These are phyloP conservation scores for Eimeria falciformis DNA, from an alignment of 169 alveolate genomes.

Conservation along the genomic window DNA sequence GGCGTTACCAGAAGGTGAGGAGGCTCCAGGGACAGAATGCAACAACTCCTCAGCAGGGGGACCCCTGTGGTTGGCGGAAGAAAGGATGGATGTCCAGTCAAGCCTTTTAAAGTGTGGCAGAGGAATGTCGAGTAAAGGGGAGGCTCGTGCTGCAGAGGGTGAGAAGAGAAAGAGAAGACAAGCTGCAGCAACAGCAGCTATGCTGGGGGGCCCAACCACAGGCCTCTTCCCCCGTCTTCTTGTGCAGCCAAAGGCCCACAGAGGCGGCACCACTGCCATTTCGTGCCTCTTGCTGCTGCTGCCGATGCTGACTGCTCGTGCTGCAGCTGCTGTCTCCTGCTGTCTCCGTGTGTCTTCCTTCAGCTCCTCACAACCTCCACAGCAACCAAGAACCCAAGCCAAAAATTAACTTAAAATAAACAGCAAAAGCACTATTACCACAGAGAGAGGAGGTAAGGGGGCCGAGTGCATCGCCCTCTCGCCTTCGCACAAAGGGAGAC, in stretches of 20 bases:
- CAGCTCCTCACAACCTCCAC: not conserved
- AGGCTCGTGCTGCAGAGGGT: no score
- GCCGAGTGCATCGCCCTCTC: not conserved
- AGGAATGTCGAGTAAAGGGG: no score
- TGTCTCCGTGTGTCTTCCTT: not conserved
- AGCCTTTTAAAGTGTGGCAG: no score
- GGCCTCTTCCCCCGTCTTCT: no score
- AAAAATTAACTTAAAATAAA: not conserved
- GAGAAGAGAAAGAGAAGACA: no score
- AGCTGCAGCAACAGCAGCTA: no score
- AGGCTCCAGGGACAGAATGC: slow-evolving; percentile 2
- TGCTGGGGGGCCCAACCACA: no score
- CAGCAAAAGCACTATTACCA: not conserved
- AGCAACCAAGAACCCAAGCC: not conserved
- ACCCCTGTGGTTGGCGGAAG: not conserved
- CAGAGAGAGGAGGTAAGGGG: not conserved
- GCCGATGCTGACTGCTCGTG: no score
- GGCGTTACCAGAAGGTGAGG: slow-evolving; percentile 6
- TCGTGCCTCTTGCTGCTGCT: no score
- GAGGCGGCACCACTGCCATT: no score
- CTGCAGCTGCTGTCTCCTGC: not conserved
- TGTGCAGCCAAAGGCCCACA: no score
- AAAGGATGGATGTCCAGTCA: no score
- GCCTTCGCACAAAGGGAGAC: not conserved
- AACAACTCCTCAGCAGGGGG: slow-evolving; percentile 1